Percentiles rank a stretch among this genome's conserved stretches.
phyloP scores from a whole-genome alignment of 1,139 yeast genomes.

The Suhomyces bribrorum region DNA sequence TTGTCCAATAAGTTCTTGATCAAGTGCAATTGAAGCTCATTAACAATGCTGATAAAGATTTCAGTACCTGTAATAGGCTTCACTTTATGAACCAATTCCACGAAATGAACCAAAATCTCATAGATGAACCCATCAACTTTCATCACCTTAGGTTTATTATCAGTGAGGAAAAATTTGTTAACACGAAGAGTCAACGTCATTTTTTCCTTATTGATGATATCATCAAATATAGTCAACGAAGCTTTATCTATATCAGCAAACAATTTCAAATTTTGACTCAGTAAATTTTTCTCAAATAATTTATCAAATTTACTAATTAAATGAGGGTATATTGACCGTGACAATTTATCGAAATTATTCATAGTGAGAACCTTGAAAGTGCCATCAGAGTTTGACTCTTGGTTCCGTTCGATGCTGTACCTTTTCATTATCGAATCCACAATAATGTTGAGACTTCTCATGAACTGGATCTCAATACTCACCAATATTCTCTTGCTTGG shows the following conservation, averaged over 20 bases:
- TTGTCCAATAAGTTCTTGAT: slow-evolving; percentile 37
- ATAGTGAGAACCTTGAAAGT: slow-evolving; percentile 45
- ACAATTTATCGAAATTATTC: slow-evolving; percentile 47
- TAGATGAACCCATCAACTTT: slow-evolving; percentile 45
- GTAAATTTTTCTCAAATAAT: slow-evolving; percentile 39
- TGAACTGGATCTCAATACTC: slow-evolving; percentile 50
- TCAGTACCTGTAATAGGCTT: slow-evolving; percentile 46
- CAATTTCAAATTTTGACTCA: slow-evolving; percentile 41
- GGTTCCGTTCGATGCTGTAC: slow-evolving; percentile 37
- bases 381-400: slow-evolving; percentile 25
- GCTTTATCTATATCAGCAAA: slow-evolving; percentile 49
- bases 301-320: slow-evolving; percentile 37
- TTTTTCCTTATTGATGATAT: slow-evolving; percentile 42
- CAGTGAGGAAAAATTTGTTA: slow-evolving; percentile 27
- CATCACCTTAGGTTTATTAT: slow-evolving; percentile 12
- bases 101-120: slow-evolving; percentile 44
- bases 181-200: slow-evolving; percentile 34
- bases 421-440: slow-evolving; percentile 51
- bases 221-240: slow-evolving; percentile 43
- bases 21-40: slow-evolving; percentile 42
- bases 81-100: slow-evolving; percentile 41
- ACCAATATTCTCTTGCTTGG: slow-evolving; percentile 47
- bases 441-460: slow-evolving; percentile 50
- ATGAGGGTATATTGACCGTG: slow-evolving; percentile 35
- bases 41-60: slow-evolving; percentile 38